Percentiles rank a stretch among this genome's conserved stretches.
Evolutionary conservation across 140 eudicot genomes (phyloP).

Genomic region (Cichorium intybus): DNA sequence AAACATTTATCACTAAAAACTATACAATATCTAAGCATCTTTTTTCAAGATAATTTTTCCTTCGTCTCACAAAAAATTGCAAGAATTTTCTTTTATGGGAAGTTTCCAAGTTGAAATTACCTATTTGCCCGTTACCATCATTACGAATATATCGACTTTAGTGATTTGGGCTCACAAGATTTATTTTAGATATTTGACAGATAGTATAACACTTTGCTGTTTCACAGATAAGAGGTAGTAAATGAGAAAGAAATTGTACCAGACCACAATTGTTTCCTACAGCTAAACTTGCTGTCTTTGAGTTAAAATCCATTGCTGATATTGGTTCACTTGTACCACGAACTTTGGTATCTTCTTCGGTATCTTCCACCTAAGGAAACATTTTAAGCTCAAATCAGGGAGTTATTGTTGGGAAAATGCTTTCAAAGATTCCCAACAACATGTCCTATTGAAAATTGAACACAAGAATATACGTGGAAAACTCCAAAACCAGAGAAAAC

Average conservation of each 20-base stretch:
- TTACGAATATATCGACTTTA: constrained; percentile 9
- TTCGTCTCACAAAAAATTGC: constrained; percentile 1
- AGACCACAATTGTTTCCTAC: constrained; percentile 75
- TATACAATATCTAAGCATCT: constrained; percentile 18
- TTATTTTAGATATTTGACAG: constrained; percentile 1
- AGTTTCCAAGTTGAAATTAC: constrained; percentile 14
- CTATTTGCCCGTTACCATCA: constrained; percentile 5
- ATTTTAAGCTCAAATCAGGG: constrained; percentile 31
- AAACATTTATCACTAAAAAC: not conserved
- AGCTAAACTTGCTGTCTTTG: constrained; percentile 56
- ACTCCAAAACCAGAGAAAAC: not conserved
- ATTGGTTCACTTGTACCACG: constrained; percentile 62
- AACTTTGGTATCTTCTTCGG: constrained; percentile 25
- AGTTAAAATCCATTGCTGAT: constrained; percentile 72
- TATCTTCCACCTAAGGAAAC: constrained; percentile 55
- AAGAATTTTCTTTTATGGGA: not conserved
- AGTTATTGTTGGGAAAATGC: not conserved
- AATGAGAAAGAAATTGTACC: constrained; percentile 41
- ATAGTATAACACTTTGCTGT: constrained; percentile 9
- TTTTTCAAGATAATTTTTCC: constrained; percentile 8
- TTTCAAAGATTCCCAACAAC: too few species aligned
- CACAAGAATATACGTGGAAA: not conserved
- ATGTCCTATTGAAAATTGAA: too few species aligned
- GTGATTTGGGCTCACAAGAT: not conserved
- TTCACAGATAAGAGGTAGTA: constrained; percentile 7